A percentile compares a stretch with the other conserved stretches of the same genome.
Evolutionary conservation across 75 land plant species (phyloP).

Genomic region (Pinus taeda): DNA sequence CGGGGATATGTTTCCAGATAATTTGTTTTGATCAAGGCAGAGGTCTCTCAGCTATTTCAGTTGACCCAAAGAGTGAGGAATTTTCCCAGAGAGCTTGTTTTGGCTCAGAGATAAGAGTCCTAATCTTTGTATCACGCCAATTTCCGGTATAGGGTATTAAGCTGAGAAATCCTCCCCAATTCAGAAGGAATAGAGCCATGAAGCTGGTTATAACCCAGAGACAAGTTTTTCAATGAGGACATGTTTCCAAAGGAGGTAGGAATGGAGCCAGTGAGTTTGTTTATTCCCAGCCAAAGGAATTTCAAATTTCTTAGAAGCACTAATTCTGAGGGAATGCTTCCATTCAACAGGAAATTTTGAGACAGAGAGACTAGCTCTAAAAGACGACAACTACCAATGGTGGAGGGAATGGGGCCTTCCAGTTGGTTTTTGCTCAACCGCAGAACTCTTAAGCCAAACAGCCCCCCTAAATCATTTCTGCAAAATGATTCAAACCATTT

Average conservation of each 20-base stretch:
- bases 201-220: constrained; percentile 27
- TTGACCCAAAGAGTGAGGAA: constrained; percentile 32
- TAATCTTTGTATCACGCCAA: constrained; percentile 34
- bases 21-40: constrained; percentile 56
- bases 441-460: constrained; percentile 20
- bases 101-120: constrained; percentile 45
- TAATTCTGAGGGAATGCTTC: constrained; percentile 28
- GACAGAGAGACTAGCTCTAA: background rate
- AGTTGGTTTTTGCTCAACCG: constrained; percentile 23
- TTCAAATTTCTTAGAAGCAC: constrained; percentile 28
- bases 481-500: too few species aligned
- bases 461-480: constrained; percentile 5
- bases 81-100: constrained; percentile 43
- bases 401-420: constrained; percentile 7
- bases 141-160: constrained; percentile 13
- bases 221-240: constrained; percentile 15
- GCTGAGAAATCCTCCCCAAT: constrained; percentile 18
- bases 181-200: constrained; percentile 27
- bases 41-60: constrained; percentile 18
- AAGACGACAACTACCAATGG: background rate
- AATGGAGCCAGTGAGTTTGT: constrained; percentile 17
- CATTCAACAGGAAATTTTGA: constrained; percentile 19
- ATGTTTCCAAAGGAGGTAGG: constrained; percentile 20
- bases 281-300: constrained; percentile 18
- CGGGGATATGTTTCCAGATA: constrained; percentile 61